Evolutionary conservation across 2,329 filamentous ascomycete species (phyloP).

Genomic region (Cadophora sp.): DNA sequence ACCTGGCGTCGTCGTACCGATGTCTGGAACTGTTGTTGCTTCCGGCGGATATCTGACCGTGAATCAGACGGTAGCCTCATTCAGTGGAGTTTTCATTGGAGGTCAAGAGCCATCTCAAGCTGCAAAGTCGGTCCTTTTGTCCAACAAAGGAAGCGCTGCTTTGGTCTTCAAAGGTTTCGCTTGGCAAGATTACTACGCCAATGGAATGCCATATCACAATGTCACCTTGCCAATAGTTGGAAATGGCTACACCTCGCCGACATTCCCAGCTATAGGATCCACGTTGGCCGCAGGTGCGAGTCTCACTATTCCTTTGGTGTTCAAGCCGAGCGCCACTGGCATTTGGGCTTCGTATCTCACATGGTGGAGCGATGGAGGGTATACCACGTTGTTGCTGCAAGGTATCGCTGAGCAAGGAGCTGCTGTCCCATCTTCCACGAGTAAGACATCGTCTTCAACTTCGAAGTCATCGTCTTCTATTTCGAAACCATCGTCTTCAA

Average conservation of each 20-base stretch:
- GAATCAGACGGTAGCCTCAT: conserved; percentile 15
- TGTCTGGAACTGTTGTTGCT: conserved; percentile 16
- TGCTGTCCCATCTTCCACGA: neutral
- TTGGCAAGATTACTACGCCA: conserved; percentile 20
- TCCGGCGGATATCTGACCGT: conserved; percentile 16
- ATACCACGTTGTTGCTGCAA: conserved; percentile 17
- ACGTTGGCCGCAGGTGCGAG: conserved; percentile 11
- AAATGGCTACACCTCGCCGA: conserved; percentile 5
- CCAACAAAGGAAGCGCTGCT: conserved; percentile 12
- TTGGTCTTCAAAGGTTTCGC: conserved; percentile 13
- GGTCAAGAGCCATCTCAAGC: conserved; percentile 12
- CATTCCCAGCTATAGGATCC: conserved; percentile 9
- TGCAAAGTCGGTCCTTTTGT: neutral
- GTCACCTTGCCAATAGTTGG: conserved; percentile 13
- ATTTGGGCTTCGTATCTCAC: conserved; percentile 20
- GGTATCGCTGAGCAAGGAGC: conserved; percentile 17
- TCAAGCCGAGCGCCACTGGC: conserved; percentile 15
- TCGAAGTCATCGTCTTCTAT: neutral
- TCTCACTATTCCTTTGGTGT: conserved; percentile 11
- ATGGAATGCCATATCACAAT: conserved; percentile 18
- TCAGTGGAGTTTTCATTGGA: conserved; percentile 15
- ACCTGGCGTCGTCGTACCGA: conserved; percentile 12
- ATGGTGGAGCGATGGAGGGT: conserved; percentile 20
- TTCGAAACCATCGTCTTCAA: neutral
- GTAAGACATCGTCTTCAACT: conserved; percentile 3